Evolutionary conservation across 306 rosid genomes (phyloP), one percentile per base, ranked within the genome.

Genomic region (Ormosia emarginata): DNA sequence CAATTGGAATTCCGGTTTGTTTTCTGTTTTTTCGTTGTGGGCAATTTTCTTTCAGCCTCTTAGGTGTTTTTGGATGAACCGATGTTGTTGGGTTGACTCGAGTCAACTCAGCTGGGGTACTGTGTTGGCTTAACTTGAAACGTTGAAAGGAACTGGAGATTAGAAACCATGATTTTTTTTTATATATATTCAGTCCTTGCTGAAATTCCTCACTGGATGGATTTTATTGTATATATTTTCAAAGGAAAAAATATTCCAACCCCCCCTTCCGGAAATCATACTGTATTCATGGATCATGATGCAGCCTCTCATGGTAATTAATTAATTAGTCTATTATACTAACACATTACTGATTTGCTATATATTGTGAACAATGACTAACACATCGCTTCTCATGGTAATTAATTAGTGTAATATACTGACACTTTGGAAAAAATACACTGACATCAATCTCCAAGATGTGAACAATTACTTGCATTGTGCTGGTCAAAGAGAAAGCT

Each of bases 41-140:
- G 15, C 3, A n/a, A 7, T 46, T 18, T 74, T 68, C 24, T 50
- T 80, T 80, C 39, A 49, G 24, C 56, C 34, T 15, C 74, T 79
- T 3, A 40, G 10, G 12, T 49, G 68, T 8, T 37, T 10, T 43
- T 44, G n/a, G 15, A 8, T 78, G 15, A 18, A 40, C 8, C 44
- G 12, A 7, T 47, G 63, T 30, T 36, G 40, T 75, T 74, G 62
- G 33, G 75, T 86, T 86, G 90, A 85, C 86, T 79, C 24, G 0
- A 58, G 79, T 79, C 81, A 71, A 55, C 67, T 29, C 40, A 2
- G 44, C 39, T 36, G 2, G 29, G 50, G 11, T 56, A 11, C 56
- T 24, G 75, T 14, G 39, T 5, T 33, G 33, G 34, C 33, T 81
- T 81, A 47, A 77, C 70, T 73, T 40, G 66, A 10, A 39, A 50